Conservation (phyloP, 1,284 basidiomycete species). For the Polyporus tsugae region DNA sequence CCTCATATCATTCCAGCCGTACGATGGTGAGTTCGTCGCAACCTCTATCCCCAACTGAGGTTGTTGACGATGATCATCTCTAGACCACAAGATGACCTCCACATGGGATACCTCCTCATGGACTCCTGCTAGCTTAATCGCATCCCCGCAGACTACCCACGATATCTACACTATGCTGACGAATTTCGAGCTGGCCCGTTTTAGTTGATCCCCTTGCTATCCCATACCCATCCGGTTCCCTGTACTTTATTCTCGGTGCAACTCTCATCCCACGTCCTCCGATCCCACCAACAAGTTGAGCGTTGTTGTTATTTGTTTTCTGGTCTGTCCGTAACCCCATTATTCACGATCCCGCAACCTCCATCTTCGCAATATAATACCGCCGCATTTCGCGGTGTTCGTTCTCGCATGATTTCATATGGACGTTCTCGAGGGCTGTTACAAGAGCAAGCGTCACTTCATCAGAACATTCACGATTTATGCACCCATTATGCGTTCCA, state of each 20-base stretch:
- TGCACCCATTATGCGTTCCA: background rate
- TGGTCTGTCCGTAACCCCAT: conserved; percentile 30
- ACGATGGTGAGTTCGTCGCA: conserved; percentile 43
- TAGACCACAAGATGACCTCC: conserved; percentile 40
- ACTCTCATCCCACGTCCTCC: conserved; percentile 32
- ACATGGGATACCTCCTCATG: conserved; percentile 32
- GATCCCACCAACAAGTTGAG: conserved; percentile 30
- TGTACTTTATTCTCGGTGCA: conserved; percentile 41
- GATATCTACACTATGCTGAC: conserved; percentile 38
- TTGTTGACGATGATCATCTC: background rate
- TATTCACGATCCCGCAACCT: conserved; percentile 34
- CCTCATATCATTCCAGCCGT: conserved; percentile 52
- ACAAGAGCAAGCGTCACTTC: conserved; percentile 1
- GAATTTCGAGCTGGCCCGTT: conserved; percentile 42
- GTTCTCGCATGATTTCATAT: conserved; percentile 10
- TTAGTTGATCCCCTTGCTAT: conserved; percentile 37
- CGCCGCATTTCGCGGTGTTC: conserved; percentile 25
- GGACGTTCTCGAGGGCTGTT: background rate
- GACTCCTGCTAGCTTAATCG: conserved; percentile 36
- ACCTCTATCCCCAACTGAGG: background rate
- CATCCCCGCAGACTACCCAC: conserved; percentile 32
- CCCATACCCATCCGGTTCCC: conserved; percentile 40
- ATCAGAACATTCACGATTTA: conserved; percentile 5
- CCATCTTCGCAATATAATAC: conserved; percentile 47
- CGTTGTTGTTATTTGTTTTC: conserved; percentile 36